Evolutionary conservation across 1,284 basidiomycete genomes (phyloP), one percentile per base, ranked within the genome.

Genomic region (Moesziomyces sp.): DNA sequence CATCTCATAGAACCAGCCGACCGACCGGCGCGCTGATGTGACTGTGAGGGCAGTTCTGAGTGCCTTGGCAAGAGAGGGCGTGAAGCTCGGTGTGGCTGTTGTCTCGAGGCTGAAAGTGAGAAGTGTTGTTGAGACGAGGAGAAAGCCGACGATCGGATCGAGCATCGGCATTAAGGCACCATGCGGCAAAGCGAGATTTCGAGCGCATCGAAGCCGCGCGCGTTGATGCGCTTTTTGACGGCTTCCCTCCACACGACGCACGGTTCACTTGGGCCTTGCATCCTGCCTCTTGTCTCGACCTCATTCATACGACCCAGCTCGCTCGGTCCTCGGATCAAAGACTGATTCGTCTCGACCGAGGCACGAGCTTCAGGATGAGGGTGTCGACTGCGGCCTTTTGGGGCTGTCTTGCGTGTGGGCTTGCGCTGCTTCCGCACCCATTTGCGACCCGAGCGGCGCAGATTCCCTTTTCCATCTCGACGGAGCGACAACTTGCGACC

Each of bases 381-480:
- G 38, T 56, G 16, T 44, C 44, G 2, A 11, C 19, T 7, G 53
- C 59, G 33, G 46, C 49, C 35, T 18, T 69, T 19, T n/a, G 21
- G 6, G 52, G 56, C 48, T 69, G 52, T 18, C 42, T 63, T 10
- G 45, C 50, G 16, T 52, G 45, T 16, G 59, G 52, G 4, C 49
- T 69, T 6, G 42, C 45, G 14, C 23, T 38, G 6, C 30, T 62
- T 11, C 38, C 38, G 38, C 38, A 16, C 35, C 24, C 54, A 6
- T 51, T 56, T 11, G 18, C 14, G 14, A 24, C 52, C 2, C n/a
- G 21, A 35, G 66, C 66, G 13, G 30, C 57, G 7, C 66, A 69
- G n/a, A 48, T 35, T 3, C 66, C 66, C 3, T 63, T 69, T 42
- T 48, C 46, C 18, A 8, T 40, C 13, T 59, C 51, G 45, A 56